A percentile compares a stretch with the other conserved stretches of the same genome.
Evolutionary conservation across 345 rosid genomes (phyloP).

Genomic region (Heritiera fomes): DNA sequence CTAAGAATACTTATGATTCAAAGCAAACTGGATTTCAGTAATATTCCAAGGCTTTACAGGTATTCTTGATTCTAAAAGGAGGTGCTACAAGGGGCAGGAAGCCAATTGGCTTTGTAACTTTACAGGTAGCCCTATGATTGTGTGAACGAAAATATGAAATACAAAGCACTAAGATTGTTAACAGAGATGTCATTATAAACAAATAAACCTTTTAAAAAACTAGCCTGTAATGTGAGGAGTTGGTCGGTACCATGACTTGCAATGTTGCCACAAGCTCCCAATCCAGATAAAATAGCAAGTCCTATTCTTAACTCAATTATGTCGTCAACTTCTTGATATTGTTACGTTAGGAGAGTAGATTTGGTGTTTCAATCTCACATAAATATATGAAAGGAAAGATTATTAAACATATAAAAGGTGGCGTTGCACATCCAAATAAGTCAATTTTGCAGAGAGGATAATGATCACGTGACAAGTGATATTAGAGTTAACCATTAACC

Average conservation of each 20-base stretch:
- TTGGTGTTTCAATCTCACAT: no score
- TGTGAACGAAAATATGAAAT: not conserved
- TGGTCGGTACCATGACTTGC: not conserved
- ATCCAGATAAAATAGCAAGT: not conserved
- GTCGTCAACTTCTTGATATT: not conserved
- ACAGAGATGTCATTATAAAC: not conserved
- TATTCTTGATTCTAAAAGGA: not conserved
- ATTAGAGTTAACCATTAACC: no score
- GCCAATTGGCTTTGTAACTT: not conserved
- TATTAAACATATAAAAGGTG: no score
- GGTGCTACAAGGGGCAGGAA: no score
- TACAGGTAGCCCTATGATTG: not conserved
- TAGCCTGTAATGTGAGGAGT: not conserved
- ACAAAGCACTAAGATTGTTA: not conserved
- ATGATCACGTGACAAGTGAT: no score
- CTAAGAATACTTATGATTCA: not conserved
- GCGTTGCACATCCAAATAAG: no score
- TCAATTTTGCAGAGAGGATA: no score
- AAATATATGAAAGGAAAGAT: no score
- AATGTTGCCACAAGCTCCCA: not conserved
- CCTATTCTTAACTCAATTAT: not conserved
- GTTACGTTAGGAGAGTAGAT: no score
- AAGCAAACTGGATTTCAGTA: not conserved
- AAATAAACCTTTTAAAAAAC: not conserved
- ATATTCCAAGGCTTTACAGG: not conserved